Evolutionary conservation across 2,329 filamentous ascomycete genomes (phyloP), one percentile per base, ranked within the genome.

Genomic region (Arthrobotrys iridis): DNA sequence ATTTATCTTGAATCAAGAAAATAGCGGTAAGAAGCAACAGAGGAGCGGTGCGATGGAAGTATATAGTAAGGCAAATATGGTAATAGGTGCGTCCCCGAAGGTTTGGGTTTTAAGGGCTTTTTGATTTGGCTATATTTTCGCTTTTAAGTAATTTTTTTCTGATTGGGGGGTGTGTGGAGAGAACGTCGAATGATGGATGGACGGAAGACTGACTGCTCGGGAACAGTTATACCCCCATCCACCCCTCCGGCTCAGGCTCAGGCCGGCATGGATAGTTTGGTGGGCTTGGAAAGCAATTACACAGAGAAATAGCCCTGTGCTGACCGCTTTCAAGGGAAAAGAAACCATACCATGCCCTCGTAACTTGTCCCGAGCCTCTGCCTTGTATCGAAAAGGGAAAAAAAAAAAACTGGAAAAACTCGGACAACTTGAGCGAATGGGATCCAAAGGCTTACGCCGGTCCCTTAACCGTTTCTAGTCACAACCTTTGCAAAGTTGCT

Each of bases 371-470:
- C 71, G 71, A 75, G 63, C 60, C 57, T 50, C 60, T 63, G 62
- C 58, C 40, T 63, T 62, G 45, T 41, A 58, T 50, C 57, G 30
- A 75, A 57, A 37, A 66, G 59, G 24, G 40, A 52, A 60, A 43
- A 45, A 60, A 41, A n/a, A n/a, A n/a, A n/a, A n/a, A n/a, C n/a
- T n/a, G n/a, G n/a, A n/a, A n/a, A n/a, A n/a, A n/a, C n/a, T n/a
- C n/a, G n/a, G n/a, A n/a, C n/a, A n/a, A 37, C 26, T 46, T 43
- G 33, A 67, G 15, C 71, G 58, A 75, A 75, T 75, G 63, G 71
- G 71, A 67, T 62, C 43, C 63, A 43, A 63, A 68, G 71, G 71
- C 71, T 75, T 58, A 41, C 71, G 62, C 62, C 52, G 50, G 50
- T 74, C 41, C 71, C 62, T 68, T 50, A 58, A 37, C 71, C 62